Evolutionary conservation across 257 asterid genomes (phyloP), one percentile per base, ranked within the genome.

Genomic region (Lithospermum erythrorhizon): DNA sequence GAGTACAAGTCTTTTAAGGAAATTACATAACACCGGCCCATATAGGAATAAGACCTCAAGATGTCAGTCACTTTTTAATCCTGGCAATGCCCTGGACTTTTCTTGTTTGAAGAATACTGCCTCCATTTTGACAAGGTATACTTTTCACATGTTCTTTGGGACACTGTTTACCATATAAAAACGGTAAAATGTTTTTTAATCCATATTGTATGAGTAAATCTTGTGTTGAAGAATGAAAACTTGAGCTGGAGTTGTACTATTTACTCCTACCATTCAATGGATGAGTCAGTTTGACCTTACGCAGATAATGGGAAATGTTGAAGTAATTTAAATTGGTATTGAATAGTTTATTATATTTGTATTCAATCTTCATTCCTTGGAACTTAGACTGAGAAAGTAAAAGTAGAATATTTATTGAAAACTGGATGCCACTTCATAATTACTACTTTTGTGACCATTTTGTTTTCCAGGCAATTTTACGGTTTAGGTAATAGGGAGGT

Each of bases 21-120:
- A 78, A 70, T 73, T 76, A 58, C 73, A 52, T 63, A 59, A 75
- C 78, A 30, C 78, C 32, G 41, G 63, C 58, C 81, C 89, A 37
- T 67, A 69, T 74, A 76, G 58, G 77, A 66, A 69, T 58, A 70
- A 64, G 68, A 73, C 60, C 78, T 69, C 81, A 58, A 79, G 85
- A 74, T 93, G 97, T 76, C 71, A 70, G 67, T 83, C 91, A 53
- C 72, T 77, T 78, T 70, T 84, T 58, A 86, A 62, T 67, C 79
- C 87, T 15, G 74, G 76, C 70, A 75, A 79, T 14, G 70, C 85
- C 62, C 49, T 80, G 65, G 86, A 74, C 19, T 35, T 76, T 71
- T 65, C 81, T 68, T 35, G 13, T 63, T 68, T 81, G 69, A 89
- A 93, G 87, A 75, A 72, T 70, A 89, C 85, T 49, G 72, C 85